Base-by-base conservation (phyloP, 371 early-diverging fungal species). In the Mortierella polycephala region DNA sequence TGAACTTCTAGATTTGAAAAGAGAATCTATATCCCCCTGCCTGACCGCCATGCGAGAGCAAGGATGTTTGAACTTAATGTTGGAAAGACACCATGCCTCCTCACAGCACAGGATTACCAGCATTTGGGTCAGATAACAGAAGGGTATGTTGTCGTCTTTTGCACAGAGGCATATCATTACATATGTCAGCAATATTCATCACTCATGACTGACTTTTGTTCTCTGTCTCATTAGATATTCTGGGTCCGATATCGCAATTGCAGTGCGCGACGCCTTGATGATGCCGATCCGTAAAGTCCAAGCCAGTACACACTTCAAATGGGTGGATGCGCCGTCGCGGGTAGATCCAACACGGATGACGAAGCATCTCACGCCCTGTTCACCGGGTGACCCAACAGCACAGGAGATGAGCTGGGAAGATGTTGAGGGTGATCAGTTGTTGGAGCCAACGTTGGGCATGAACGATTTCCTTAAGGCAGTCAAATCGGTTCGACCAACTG, bases 241-340 rank as follows among this genome's bases (percentile, higher is more conserved):
- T 69, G 97, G 98, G 16, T 96, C 96, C 1, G 97, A 98, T 89
- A 95, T 98, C 60, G 93, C 95, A 10, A 91, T 95, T 49, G 85
- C 96, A 12, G 98, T 97, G 16, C 88, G 97, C 10, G 98, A 98
- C 83, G 98, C 98, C 4, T 83, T 98, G 75, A 97, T 98, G 96
- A 93, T 96, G 83, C 98, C 98, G 1, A 93, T 98, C 59, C 92
- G 98, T 44, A 96, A 96, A 82, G 96, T 98, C 16, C 99, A 98
- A 79, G 85, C 84, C 59, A 96, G 98, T n/a, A 98, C 97, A 37
- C 97, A 98, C 71, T 98, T 97, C 82, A 95, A 94, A 85, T 82
- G 88, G 83, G 95, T 96, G 69, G 83, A 85, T 45, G 92, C 91
- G 39, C 92, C 92, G n/a, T 83, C 85, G 66, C 84, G 91, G 2